phyloP scores from a whole-genome alignment of 371 early-diverging fungal genomes.

The Lichtheimia ornata region DNA sequence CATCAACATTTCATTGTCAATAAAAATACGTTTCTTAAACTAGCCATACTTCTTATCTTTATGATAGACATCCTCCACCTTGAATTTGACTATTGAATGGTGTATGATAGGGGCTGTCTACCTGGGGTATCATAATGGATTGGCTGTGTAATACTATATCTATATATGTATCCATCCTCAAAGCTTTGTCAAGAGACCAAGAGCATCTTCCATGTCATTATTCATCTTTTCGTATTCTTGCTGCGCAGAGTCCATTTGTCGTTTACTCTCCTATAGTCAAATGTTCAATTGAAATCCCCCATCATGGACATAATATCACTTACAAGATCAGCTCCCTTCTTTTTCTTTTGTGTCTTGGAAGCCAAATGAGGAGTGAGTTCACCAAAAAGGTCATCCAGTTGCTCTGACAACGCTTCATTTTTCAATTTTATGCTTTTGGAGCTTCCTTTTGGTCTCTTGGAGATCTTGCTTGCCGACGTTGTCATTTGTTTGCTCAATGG shows the following conservation, averaged over 20 bases:
- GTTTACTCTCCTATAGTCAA: neutral
- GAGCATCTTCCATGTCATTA: conserved; percentile 46
- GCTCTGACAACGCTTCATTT: conserved; percentile 29
- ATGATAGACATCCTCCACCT: no score
- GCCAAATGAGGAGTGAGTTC: conserved; percentile 31
- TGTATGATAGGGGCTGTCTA: no score
- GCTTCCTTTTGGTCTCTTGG: conserved; percentile 8
- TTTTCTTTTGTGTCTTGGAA: conserved; percentile 29
- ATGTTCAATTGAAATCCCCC: neutral
- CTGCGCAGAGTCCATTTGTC: conserved; percentile 35
- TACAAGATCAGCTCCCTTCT: conserved; percentile 8
- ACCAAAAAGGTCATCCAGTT: conserved; percentile 36
- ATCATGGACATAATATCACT: neutral
- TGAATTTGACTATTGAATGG: no score
- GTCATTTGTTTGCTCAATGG: no score
- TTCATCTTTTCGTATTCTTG: conserved; percentile 45
- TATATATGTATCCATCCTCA: no score
- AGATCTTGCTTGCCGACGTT: neutral
- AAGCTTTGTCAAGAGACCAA: conserved; percentile 30
- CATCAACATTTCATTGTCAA: no score
- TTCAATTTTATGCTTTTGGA: conserved; percentile 15
- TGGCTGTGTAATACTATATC: no score
- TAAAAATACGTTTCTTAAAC: no score
- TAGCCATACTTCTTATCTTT: no score
- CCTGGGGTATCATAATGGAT: no score